Conservation (phyloP, 1,284 basidiomycete genomes). For the Pholiota adiposa region DNA sequence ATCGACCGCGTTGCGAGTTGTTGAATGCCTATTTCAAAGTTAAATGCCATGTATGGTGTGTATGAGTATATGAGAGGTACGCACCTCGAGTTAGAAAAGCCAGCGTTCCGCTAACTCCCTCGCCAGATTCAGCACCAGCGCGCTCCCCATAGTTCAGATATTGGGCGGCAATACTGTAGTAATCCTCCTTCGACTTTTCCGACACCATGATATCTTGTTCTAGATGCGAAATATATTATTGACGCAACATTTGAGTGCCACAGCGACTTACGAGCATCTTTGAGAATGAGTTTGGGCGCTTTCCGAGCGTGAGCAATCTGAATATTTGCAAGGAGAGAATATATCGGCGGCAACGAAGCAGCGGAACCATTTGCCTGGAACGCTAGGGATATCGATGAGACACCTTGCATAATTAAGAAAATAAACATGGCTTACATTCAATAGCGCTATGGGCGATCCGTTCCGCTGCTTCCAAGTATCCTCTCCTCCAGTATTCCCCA, state of each 20-base stretch:
- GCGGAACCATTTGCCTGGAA: constrained; percentile 53
- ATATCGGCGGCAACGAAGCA: constrained; percentile 63
- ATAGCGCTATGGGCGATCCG: constrained; percentile 66
- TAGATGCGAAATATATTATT: constrained; percentile 34
- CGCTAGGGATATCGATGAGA: constrained; percentile 41
- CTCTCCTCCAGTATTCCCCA: constrained; percentile 78
- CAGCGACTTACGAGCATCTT: constrained; percentile 68
- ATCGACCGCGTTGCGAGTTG: constrained; percentile 81
- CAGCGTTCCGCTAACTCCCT: constrained; percentile 52
- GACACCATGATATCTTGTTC: constrained; percentile 70
- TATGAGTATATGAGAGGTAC: constrained; percentile 15
- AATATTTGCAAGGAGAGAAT: constrained; percentile 83
- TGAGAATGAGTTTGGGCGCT: constrained; percentile 80
- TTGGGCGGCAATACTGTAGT: constrained; percentile 69
- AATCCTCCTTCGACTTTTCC: constrained; percentile 71
- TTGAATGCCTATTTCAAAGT: constrained; percentile 64
- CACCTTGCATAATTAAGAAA: background rate
- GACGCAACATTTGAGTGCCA: background rate
- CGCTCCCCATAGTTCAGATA: constrained; percentile 70
- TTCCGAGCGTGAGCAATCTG: constrained; percentile 76
- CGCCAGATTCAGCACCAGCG: constrained; percentile 54
- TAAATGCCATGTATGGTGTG: background rate
- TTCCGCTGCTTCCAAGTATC: constrained; percentile 70
- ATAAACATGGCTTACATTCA: constrained; percentile 53
- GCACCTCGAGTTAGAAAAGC: constrained; percentile 73